Evolutionary conservation across 768 basidiomycete genomes (phyloP).

Genomic region (Hypholoma sublateritium): DNA sequence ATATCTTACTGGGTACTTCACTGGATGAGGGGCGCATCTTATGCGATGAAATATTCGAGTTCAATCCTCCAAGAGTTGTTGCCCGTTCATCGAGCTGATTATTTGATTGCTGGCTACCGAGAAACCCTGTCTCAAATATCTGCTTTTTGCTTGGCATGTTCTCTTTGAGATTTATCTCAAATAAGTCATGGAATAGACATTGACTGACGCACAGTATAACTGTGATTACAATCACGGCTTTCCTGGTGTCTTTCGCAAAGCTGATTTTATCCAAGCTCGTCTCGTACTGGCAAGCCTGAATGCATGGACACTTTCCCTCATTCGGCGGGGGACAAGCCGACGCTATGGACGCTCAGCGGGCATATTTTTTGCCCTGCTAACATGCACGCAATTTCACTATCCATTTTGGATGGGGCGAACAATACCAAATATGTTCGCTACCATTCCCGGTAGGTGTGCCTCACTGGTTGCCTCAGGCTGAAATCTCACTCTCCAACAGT

Average conservation of each 20-base stretch:
- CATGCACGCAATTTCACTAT: conserved; percentile 84
- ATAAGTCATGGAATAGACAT: too few species aligned
- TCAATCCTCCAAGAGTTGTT: too few species aligned
- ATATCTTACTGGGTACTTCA: not conserved
- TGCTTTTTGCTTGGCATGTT: too few species aligned
- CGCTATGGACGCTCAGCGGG: conserved; percentile 65
- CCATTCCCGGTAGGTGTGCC: conserved; percentile 61
- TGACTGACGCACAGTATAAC: too few species aligned
- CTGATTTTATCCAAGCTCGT: conserved; percentile 53
- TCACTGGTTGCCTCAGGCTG: not conserved
- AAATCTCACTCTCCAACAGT: conserved; percentile 35
- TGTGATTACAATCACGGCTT: too few species aligned
- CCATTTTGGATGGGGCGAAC: conserved; percentile 94
- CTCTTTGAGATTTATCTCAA: too few species aligned
- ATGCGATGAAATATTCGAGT: too few species aligned
- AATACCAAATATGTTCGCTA: conserved; percentile 91
- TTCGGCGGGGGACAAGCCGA: conserved; percentile 59
- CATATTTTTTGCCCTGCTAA: conserved; percentile 64
- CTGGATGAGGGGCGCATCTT: too few species aligned
- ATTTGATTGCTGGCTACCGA: too few species aligned
- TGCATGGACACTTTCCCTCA: conserved; percentile 55
- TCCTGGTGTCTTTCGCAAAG: not conserved
- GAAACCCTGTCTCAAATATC: too few species aligned
- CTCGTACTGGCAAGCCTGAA: conserved; percentile 69
- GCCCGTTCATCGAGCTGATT: too few species aligned